Evolutionary conservation across 2,329 filamentous ascomycete genomes (phyloP), one percentile per base, ranked within the genome.

Genomic region (Periglandula ipomoeae): DNA sequence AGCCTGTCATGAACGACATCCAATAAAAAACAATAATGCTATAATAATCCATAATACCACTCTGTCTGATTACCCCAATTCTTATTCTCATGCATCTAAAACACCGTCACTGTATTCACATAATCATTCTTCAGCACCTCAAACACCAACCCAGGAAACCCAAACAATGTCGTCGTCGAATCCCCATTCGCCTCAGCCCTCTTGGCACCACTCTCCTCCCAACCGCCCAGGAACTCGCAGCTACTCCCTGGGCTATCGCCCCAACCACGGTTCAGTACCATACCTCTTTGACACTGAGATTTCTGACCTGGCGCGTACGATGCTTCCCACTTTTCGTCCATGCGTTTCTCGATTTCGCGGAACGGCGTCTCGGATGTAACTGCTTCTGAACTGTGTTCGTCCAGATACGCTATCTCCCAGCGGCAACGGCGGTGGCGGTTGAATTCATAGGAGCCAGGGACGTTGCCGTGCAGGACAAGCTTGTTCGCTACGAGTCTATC

Each of bases 361-460:
- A 94, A 95, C 0, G 75, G 70, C 46, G 87, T 87, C 67, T 97
- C 93, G 0, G 89, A 94, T 53, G 78, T 81, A 45, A 87, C 67
- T 17, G 67, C 56, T 6, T 72, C 65, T 10, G 66, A 66, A 10
- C 70, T 62, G 8, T 30, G 3, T 9, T 78, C 68, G 11, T 64
- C 58, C 4, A 83, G 67, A 55, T 84, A 84, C 40, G 70, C 65
- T 46, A 95, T 82, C 46, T 83, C 81, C 93, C 93, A 98, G 37
- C 90, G 81, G 58, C 87, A 89, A 52, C 93, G 81, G 17, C 91
- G 83, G 65, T 97, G 89, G 4, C 93, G 81, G 66, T 98, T 97
- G 70, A 98, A 98, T 10, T 91, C 87, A 63, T 96, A 97, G 1
- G 89, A 95, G 0, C 93, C 93, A 1, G 93, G 93, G 2, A 97